Percentiles rank a stretch among this genome's conserved stretches.
Conservation (phyloP, 257 asterid genomes). For the Ligustrum vulgare region DNA sequence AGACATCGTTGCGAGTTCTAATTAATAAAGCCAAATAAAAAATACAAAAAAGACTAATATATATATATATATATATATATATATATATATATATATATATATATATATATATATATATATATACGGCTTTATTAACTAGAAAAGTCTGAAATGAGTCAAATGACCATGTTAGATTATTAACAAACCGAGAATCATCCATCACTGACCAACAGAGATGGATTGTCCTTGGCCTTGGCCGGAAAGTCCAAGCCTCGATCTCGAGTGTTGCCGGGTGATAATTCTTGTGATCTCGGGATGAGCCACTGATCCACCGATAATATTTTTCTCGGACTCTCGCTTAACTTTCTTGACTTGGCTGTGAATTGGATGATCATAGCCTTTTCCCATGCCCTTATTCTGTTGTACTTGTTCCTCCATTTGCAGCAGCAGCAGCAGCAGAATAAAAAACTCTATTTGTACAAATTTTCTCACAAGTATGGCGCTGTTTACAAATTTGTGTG, state of each 20-base stretch:
- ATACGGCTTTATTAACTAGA: not conserved
- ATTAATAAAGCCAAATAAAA: not conserved
- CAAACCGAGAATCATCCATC: constrained; percentile 4
- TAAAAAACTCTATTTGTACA: not conserved
- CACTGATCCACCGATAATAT: constrained; percentile 13
- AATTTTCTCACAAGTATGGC: not conserved
- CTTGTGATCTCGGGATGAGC: constrained; percentile 19
- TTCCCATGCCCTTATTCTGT: not conserved
- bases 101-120: too few species aligned
- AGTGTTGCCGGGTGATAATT: constrained; percentile 28
- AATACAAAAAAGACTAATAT: not conserved
- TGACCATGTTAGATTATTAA: not conserved
- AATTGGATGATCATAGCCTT: not conserved
- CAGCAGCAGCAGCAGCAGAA: not conserved
- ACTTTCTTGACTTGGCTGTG: constrained; percentile 42
- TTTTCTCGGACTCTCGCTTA: constrained; percentile 29
- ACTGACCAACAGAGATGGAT: constrained; percentile 20
- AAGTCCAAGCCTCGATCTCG: constrained; percentile 37
- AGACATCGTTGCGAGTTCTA: not conserved
- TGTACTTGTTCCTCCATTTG: not conserved
- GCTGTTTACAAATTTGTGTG: not conserved
- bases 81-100: too few species aligned
- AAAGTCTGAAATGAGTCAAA: not conserved
- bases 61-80: too few species aligned
- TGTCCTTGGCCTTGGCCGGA: not conserved